These are phyloP conservation scores for Alnus glutinosa DNA, from an alignment of 306 rosid genomes.

Conservation along the genomic window DNA sequence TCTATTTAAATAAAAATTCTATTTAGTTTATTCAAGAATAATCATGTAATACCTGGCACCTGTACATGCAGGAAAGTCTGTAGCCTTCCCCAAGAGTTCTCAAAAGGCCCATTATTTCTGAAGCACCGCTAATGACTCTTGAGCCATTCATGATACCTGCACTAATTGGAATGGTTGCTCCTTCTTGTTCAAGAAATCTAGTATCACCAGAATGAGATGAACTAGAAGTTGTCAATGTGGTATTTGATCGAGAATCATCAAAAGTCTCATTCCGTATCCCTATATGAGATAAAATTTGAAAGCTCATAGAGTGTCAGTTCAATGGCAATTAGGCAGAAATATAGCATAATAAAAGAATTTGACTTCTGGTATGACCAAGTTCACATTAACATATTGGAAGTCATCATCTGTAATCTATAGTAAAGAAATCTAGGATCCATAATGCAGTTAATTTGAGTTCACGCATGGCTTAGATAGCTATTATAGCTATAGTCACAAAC, in stretches of 20 bases:
- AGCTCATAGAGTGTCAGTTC: constrained; percentile 13
- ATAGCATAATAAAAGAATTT: background rate
- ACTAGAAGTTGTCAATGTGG: constrained; percentile 48
- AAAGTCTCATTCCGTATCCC: constrained; percentile 68
- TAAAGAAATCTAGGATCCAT: background rate
- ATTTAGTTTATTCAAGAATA: constrained; percentile 16
- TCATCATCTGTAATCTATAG: constrained; percentile 7
- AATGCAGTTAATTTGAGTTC: background rate
- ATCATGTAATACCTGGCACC: constrained; percentile 75
- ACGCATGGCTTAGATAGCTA: background rate
- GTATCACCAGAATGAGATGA: constrained; percentile 53
- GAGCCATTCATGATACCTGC: constrained; percentile 58
- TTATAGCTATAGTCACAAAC: background rate
- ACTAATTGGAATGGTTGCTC: constrained; percentile 38
- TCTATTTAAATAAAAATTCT: constrained; percentile 8
- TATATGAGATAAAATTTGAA: constrained; percentile 32
- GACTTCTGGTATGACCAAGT: background rate
- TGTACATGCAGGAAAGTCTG: constrained; percentile 83
- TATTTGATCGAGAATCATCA: constrained; percentile 72
- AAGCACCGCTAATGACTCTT: constrained; percentile 56
- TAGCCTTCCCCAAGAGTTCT: constrained; percentile 88
- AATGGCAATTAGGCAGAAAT: background rate
- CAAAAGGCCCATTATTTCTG: constrained; percentile 78
- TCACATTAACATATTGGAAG: constrained; percentile 10
- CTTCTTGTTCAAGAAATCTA: constrained; percentile 66